phyloP scores from a whole-genome alignment of 352 stramenopile species.

The Chrysophaeum taylorii region DNA sequence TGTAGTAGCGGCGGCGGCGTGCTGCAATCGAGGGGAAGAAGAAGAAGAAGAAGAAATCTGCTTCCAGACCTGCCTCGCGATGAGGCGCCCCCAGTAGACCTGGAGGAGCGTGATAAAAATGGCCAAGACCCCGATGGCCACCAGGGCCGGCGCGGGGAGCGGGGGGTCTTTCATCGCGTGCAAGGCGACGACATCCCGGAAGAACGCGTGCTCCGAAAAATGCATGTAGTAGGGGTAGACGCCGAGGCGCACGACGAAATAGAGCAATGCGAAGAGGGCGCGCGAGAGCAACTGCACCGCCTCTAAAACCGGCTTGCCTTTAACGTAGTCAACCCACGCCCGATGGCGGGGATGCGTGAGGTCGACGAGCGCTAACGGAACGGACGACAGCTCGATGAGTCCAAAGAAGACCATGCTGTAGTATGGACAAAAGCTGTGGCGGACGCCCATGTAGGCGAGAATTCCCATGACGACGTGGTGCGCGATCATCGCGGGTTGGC shows the following conservation, averaged over 20 bases:
- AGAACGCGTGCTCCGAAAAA: too few relatives aligned
- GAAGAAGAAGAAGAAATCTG: too few relatives aligned
- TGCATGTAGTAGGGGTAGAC: conserved; percentile 37
- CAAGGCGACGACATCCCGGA: too few relatives aligned
- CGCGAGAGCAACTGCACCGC: conserved; percentile 25
- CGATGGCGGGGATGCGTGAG: conserved; percentile 32
- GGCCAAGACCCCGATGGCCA: conserved; percentile 19
- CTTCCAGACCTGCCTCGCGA: conserved; percentile 31
- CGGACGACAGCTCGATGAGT: conserved; percentile 36
- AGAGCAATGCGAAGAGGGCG: conserved; percentile 33
- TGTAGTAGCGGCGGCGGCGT: too few relatives aligned
- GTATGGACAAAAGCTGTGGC: conserved; percentile 31
- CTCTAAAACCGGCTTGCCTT: conserved; percentile 18
- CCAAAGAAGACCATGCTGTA: conserved; percentile 41
- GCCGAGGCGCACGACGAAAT: conserved; percentile 29
- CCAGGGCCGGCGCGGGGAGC: too few relatives aligned
- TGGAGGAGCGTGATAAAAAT: conserved; percentile 33
- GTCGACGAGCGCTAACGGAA: conserved; percentile 32
- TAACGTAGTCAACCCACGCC: conserved; percentile 26
- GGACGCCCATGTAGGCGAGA: conserved; percentile 26
- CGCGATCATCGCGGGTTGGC: conserved; percentile 32
- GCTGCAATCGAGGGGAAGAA: too few relatives aligned
- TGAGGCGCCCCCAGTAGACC: conserved; percentile 33
- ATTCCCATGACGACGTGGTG: conserved; percentile 38
- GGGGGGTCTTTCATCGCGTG: too few relatives aligned